Percentiles rank a stretch among this genome's conserved stretches.
Conservation (phyloP, 176 grass and related monocot species). For the Zoysia pacifica region DNA sequence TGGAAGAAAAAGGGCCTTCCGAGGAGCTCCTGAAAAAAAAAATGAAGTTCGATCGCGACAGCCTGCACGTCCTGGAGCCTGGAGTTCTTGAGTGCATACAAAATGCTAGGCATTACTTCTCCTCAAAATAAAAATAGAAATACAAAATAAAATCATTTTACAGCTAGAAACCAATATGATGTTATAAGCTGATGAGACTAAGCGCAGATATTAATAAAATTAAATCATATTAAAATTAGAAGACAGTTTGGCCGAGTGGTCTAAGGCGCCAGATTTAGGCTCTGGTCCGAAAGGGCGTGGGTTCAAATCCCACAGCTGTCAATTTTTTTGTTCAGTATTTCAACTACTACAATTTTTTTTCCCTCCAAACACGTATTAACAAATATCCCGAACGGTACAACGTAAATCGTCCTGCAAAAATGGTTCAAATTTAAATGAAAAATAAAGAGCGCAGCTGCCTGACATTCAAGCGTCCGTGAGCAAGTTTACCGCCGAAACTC, state of each 20-base stretch:
- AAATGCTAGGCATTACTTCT: too few relatives aligned
- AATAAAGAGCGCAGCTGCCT: background rate
- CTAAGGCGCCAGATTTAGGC: slow-evolving; percentile 99
- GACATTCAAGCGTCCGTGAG: background rate
- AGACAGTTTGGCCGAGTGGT: slow-evolving; percentile 99
- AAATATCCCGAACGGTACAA: background rate
- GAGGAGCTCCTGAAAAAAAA: too few relatives aligned
- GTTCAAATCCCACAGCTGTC: slow-evolving; percentile 99
- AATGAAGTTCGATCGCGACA: background rate
- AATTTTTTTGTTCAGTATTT: background rate
- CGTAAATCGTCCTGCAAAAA: slow-evolving; percentile 6
- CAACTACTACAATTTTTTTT: too few relatives aligned
- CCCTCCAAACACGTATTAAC: too few relatives aligned
- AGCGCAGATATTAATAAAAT: too few relatives aligned
- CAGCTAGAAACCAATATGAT: too few relatives aligned
- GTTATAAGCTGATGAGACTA: too few relatives aligned
- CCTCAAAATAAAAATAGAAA: too few relatives aligned
- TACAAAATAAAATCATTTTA: too few relatives aligned
- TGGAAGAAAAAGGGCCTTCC: background rate
- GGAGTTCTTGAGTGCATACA: background rate
- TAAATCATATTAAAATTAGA: too few relatives aligned
- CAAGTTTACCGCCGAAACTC: background rate
- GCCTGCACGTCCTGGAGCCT: background rate
- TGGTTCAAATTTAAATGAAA: background rate
- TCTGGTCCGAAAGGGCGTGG: slow-evolving; percentile 98